A percentile compares a stretch with the other conserved stretches of the same genome.
Evolutionary conservation across 2,329 filamentous ascomycete genomes (phyloP).

Genomic region (Endoconidiophora polonica): DNA sequence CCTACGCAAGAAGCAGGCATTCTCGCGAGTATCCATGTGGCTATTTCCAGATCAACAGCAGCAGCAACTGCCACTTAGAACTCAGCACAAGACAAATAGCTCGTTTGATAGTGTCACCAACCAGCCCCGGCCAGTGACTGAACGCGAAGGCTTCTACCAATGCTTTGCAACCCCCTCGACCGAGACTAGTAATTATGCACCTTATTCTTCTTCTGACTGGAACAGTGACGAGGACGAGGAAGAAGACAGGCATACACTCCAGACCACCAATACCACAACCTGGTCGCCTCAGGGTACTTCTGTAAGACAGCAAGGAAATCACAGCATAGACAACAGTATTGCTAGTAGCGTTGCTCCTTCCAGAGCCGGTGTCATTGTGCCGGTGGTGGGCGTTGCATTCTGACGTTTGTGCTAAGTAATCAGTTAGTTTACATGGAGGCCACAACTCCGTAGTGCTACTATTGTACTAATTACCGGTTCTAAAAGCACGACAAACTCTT

Average conservation of each 20-base stretch:
- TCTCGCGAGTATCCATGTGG: conserved; percentile 45
- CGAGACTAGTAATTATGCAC: neutral
- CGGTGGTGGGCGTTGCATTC: neutral
- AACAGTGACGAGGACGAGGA: neutral
- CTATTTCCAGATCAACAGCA: conserved; percentile 28
- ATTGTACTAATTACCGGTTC: too few species aligned
- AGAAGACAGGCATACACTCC: neutral
- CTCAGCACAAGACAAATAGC: conserved; percentile 22
- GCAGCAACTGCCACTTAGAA: neutral
- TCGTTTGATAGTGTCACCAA: conserved; percentile 32
- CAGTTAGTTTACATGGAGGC: neutral
- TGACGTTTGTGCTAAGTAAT: neutral
- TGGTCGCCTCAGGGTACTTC: neutral
- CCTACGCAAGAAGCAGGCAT: conserved; percentile 49
- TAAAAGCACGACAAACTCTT: too few species aligned
- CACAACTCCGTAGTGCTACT: too few species aligned
- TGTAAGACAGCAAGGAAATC: neutral
- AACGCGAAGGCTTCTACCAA: conserved; percentile 41
- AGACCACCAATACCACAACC: neutral
- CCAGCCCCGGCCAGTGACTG: conserved; percentile 32
- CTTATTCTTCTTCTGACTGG: too few species aligned
- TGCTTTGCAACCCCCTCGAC: conserved; percentile 21
- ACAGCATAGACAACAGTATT: neutral
- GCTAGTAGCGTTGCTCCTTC: neutral
- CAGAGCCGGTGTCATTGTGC: neutral